phyloP scores from a whole-genome alignment of 2,329 filamentous ascomycete species.

The Stenocarpella maydis region DNA sequence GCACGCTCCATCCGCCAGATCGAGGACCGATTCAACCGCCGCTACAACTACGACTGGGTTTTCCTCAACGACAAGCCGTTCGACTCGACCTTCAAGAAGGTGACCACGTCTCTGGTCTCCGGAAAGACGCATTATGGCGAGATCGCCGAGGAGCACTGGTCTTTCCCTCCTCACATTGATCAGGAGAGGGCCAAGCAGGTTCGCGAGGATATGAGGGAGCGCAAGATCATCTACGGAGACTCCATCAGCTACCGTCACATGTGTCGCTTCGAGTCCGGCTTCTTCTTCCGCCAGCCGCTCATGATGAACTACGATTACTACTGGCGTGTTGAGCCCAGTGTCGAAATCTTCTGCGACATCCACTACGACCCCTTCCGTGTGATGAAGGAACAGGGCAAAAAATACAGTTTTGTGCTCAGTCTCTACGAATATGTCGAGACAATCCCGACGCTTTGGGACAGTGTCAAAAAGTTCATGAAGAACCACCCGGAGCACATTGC shows the following conservation, averaged over 20 bases:
- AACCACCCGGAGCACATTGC: slow-evolving; percentile 88
- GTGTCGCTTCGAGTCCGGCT: slow-evolving; percentile 98
- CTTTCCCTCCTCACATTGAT: slow-evolving; percentile 94
- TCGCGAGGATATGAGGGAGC: slow-evolving; percentile 90
- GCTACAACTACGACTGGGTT: slow-evolving; percentile 99
- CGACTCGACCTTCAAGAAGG: slow-evolving; percentile 89
- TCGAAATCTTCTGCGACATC: slow-evolving; percentile 96
- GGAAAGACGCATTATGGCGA: slow-evolving; percentile 90
- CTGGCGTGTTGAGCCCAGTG: slow-evolving; percentile 97
- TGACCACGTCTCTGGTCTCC: slow-evolving; percentile 89
- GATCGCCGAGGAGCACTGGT: slow-evolving; percentile 95
- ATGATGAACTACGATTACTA: slow-evolving; percentile 99
- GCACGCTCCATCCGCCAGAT: slow-evolving; percentile 94
- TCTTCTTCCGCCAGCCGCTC: slow-evolving; percentile 95
- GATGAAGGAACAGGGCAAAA: slow-evolving; percentile 96
- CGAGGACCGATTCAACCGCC: slow-evolving; percentile 96
- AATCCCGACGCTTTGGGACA: slow-evolving; percentile 95
- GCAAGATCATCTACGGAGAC: slow-evolving; percentile 98
- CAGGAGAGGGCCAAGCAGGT: slow-evolving; percentile 91
- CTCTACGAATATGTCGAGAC: slow-evolving; percentile 97
- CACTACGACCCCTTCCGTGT: slow-evolving; percentile 95
- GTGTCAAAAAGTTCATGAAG: slow-evolving; percentile 92
- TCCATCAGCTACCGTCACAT: slow-evolving; percentile 98
- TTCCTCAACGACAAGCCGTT: slow-evolving; percentile 98
- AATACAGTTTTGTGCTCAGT: slow-evolving; percentile 96